Evolutionary conservation across 1,139 yeast genomes (phyloP), one percentile per base, ranked within the genome.

Genomic region (Chernovozyma sophiae-reginae): DNA sequence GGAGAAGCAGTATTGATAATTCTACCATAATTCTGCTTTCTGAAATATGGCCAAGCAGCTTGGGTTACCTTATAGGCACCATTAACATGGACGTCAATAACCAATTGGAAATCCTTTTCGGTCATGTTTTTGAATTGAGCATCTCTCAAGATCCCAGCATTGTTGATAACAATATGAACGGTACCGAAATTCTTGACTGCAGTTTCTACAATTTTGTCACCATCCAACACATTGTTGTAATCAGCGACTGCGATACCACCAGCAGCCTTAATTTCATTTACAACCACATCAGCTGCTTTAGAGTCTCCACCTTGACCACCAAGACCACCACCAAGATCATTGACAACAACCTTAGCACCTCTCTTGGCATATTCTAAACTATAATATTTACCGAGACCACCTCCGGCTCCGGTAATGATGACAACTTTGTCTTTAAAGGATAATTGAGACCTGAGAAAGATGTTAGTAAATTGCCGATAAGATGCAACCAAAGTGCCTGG

Each of bases 331-430:
- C 97, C 97, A 45, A 92, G 73, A 62, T 92, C 97, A 58, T 92
- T 92, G 12, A 92, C 97, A 34, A 92, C 96, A 33, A 82, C 84
- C 55, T 79, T 81, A 46, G 97, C 98, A 32, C 97, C 97, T 53
- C 96, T 73, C 45, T 79, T 71, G 37, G 96, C 97, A 62, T 75
- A 90, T 51, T 83, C 90, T 29, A 86, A 66, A 17, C 97, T 95
- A 62, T 92, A 92, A 37, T 81, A 81, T 56, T 75, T 84, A 30
- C 98, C 98, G 36, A 92, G 76, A 29, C 97, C 98, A 51, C 97
- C 97, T 47, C 98, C 98, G 36, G 97, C 95, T 33, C 97, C 98
- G 41, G 97, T 92, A 59, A 92, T 81, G 45, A 89, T 77, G 25
- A 87, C 97, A 35, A 89, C 97, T 58, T 84, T 81, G 54, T 80